These are phyloP conservation scores for Sanghuangporus sanghuang DNA, from an alignment of 1,284 basidiomycete genomes.

Conservation along the genomic window DNA sequence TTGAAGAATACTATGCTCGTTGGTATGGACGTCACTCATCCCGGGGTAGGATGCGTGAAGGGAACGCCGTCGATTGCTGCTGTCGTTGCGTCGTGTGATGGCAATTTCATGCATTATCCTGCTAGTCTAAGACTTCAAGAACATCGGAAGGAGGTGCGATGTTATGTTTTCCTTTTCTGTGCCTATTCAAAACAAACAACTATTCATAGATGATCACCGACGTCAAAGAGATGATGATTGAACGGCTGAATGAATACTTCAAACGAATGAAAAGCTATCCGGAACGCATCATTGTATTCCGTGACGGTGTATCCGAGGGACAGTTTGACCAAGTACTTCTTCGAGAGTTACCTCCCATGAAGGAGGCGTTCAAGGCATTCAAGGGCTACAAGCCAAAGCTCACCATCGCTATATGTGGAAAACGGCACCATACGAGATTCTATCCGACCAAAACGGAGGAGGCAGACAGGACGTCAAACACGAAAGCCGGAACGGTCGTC, in stretches of 20 bases:
- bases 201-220: constrained; percentile 58
- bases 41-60: constrained; percentile 45
- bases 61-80: constrained; percentile 75
- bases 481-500: constrained; percentile 67
- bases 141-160: constrained; percentile 56
- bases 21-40: constrained; percentile 77
- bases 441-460: constrained; percentile 44
- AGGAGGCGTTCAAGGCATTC: constrained; percentile 52
- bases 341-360: constrained; percentile 54
- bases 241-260: constrained; percentile 56
- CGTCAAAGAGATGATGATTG: constrained; percentile 60
- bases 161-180: constrained; percentile 30
- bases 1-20: constrained; percentile 73
- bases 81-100: constrained; percentile 68
- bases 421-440: constrained; percentile 72
- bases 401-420: constrained; percentile 72
- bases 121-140: constrained; percentile 58
- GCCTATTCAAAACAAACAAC: constrained; percentile 9
- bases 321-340: constrained; percentile 57
- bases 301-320: constrained; percentile 74
- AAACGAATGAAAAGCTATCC: constrained; percentile 50
- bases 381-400: constrained; percentile 54
- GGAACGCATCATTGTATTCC: constrained; percentile 61
- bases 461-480: constrained; percentile 63
- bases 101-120: constrained; percentile 64